phyloP scores from a whole-genome alignment of 768 basidiomycete species.

The Psilocybe cubensis region DNA sequence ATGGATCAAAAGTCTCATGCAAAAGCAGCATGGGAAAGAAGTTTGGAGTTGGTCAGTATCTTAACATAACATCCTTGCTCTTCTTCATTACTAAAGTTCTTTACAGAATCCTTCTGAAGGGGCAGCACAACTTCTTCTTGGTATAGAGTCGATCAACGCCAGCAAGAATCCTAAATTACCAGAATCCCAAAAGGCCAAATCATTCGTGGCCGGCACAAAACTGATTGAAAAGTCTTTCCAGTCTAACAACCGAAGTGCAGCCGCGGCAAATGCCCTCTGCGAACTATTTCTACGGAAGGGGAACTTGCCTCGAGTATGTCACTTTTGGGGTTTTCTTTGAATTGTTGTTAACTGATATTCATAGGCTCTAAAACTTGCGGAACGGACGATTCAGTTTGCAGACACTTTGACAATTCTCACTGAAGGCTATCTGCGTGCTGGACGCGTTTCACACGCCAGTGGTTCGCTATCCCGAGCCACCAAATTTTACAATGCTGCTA shows the following conservation, averaged over 20 bases:
- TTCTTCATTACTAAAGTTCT: neutral
- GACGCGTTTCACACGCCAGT: slow-evolving; percentile 77
- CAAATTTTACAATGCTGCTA: slow-evolving; percentile 69
- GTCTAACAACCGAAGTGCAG: slow-evolving; percentile 73
- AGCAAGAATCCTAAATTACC: slow-evolving; percentile 72
- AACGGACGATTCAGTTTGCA: slow-evolving; percentile 91
- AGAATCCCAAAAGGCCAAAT: slow-evolving; percentile 63
- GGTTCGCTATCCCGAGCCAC: slow-evolving; percentile 66
- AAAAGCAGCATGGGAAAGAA: slow-evolving; percentile 88
- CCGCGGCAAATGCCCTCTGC: slow-evolving; percentile 83
- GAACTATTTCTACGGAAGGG: slow-evolving; percentile 79
- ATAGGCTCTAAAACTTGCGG: slow-evolving; percentile 90
- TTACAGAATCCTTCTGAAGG: slow-evolving; percentile 78
- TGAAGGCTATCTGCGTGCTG: slow-evolving; percentile 86
- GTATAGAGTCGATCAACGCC: slow-evolving; percentile 83
- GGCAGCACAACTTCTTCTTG: slow-evolving; percentile 81
- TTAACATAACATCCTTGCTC: neutral
- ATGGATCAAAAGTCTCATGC: slow-evolving; percentile 85
- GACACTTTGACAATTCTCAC: slow-evolving; percentile 85
- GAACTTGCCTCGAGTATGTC: slow-evolving; percentile 59
- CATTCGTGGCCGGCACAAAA: slow-evolving; percentile 69
- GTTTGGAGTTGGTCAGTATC: slow-evolving; percentile 75
- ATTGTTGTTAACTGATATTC: slow-evolving; percentile 1
- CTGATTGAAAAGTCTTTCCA: slow-evolving; percentile 82
- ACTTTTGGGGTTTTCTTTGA: neutral